These are phyloP conservation scores for Aphanomyces astaci DNA, from an alignment of 352 stramenopile species.

Conservation along the genomic window DNA sequence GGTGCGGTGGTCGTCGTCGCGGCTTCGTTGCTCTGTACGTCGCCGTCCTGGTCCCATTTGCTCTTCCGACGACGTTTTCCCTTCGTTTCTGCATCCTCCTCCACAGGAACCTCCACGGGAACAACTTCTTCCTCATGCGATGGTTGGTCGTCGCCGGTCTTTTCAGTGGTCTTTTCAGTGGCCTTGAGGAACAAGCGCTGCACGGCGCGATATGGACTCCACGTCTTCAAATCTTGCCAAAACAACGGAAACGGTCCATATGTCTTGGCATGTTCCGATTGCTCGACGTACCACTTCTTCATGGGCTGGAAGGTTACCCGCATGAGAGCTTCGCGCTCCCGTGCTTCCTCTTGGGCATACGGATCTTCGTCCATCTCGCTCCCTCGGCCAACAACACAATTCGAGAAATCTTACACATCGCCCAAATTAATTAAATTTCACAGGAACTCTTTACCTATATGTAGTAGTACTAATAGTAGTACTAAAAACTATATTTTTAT, in stretches of 20 bases:
- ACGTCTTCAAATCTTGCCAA: slow-evolving; percentile 93
- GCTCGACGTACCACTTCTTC: slow-evolving; percentile 82
- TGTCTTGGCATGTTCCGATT: slow-evolving; percentile 49
- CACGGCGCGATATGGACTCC: slow-evolving; percentile 88
- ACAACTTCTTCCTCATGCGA: too few species aligned
- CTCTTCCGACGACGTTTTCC: slow-evolving; percentile 2
- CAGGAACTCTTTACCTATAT: too few species aligned
- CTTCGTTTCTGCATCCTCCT: background rate
- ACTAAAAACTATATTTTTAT: too few species aligned
- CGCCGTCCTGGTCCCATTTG: background rate
- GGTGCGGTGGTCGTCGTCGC: background rate
- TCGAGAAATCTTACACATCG: background rate
- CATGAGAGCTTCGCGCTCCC: slow-evolving; percentile 85
- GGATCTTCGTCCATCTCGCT: slow-evolving; percentile 31
- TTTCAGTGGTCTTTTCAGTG: slow-evolving; percentile 33
- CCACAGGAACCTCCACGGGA: background rate
- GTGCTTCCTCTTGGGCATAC: slow-evolving; percentile 77
- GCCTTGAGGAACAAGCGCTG: slow-evolving; percentile 85
- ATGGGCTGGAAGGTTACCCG: slow-evolving; percentile 80
- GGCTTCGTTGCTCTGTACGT: background rate
- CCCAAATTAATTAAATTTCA: background rate
- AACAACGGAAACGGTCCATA: slow-evolving; percentile 91
- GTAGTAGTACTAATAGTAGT: background rate
- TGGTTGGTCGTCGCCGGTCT: too few species aligned
- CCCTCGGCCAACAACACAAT: background rate